Percentiles rank a stretch among this genome's conserved stretches.
phyloP scores from a whole-genome alignment of 1,139 yeast species.

The Suhomyces choctaworum region DNA sequence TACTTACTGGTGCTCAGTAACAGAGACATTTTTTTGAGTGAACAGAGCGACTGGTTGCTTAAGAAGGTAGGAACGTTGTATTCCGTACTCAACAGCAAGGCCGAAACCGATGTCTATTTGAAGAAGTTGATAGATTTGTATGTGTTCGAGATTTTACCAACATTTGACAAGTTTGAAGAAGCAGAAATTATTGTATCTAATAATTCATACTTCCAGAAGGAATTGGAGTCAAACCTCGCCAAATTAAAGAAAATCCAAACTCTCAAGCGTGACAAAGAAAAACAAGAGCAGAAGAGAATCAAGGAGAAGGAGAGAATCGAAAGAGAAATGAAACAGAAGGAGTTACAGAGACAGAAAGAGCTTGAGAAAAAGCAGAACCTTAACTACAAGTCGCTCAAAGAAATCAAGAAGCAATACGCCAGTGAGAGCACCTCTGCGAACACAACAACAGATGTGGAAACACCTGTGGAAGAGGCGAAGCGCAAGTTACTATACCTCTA shows the following conservation, averaged over 20 bases:
- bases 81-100: constrained; percentile 9
- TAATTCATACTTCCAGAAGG: constrained; percentile 20
- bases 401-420: constrained; percentile 15
- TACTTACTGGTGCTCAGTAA: constrained; percentile 31
- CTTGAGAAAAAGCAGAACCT: constrained; percentile 30
- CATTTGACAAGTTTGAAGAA: constrained; percentile 27
- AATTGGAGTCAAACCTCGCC: constrained; percentile 16
- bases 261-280: constrained; percentile 19
- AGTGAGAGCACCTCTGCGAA: constrained; percentile 1
- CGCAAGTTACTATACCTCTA: constrained; percentile 18
- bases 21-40: constrained; percentile 15
- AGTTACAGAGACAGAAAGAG: constrained; percentile 24
- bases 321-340: constrained; percentile 25
- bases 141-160: constrained; percentile 40
- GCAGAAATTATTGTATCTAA: constrained; percentile 30
- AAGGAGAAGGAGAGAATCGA: constrained; percentile 16
- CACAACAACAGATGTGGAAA: constrained; percentile 3
- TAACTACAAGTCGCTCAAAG: constrained; percentile 31
- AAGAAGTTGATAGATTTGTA: constrained; percentile 34
- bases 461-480: constrained; percentile 13
- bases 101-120: constrained; percentile 21
- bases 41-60: constrained; percentile 7
- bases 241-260: constrained; percentile 22
- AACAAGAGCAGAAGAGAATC: constrained; percentile 19
- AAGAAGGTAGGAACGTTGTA: constrained; percentile 13